Percentiles rank a stretch among this genome's conserved stretches.
These are phyloP conservation scores for Avena eriantha DNA, from an alignment of 176 grass and related monocot species.

Conservation along the genomic window DNA sequence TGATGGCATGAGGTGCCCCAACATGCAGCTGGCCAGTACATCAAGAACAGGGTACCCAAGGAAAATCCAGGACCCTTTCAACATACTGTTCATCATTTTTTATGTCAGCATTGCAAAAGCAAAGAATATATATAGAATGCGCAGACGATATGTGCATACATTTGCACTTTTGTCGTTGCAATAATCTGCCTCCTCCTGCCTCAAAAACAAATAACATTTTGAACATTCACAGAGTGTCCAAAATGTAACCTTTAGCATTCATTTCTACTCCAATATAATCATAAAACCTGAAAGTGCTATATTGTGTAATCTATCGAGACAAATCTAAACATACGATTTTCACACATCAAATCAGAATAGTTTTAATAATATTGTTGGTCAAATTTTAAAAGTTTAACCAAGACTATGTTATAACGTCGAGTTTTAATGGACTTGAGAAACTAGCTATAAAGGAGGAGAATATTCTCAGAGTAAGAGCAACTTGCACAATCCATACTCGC, in stretches of 20 bases:
- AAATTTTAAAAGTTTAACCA: not conserved
- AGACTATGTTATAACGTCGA: not conserved
- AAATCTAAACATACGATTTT: not conserved
- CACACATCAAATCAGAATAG: not conserved
- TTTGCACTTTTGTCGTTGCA: not conserved
- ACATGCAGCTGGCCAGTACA: conserved; percentile 42
- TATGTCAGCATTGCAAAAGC: not conserved
- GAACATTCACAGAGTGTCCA: not conserved
- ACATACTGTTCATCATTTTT: conserved; percentile 28
- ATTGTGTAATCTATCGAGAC: not conserved
- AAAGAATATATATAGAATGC: not conserved
- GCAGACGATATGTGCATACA: not conserved
- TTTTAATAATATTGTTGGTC: not conserved
- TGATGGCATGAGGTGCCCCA: conserved; percentile 30
- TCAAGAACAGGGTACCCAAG: conserved; percentile 29
- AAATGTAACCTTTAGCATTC: not conserved
- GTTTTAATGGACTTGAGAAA: not conserved
- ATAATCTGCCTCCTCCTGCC: not conserved
- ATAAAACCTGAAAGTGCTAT: not conserved
- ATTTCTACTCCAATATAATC: not conserved
- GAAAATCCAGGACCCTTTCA: conserved; percentile 27
- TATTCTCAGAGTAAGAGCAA: too few species aligned
- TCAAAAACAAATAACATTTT: not conserved
- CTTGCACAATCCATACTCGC: too few species aligned
- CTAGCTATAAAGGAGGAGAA: too few species aligned